phyloP scores from a whole-genome alignment of 345 rosid genomes.

The Balakata baccata region DNA sequence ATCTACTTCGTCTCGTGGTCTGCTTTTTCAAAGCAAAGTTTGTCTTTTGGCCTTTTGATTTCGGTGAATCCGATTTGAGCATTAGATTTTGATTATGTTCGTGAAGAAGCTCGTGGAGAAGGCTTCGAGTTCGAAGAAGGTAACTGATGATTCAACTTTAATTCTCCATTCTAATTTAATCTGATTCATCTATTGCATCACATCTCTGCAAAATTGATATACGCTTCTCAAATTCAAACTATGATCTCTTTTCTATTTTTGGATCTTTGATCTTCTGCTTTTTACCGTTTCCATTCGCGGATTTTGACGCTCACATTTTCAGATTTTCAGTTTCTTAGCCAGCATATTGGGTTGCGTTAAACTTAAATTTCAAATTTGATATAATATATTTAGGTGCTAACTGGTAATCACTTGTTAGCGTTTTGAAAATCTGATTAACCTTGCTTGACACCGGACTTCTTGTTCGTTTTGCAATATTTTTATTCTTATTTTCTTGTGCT shows the following conservation, averaged over 20 bases:
- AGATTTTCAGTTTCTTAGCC: not conserved
- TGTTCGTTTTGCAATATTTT: too few relatives aligned
- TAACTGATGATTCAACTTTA: slow-evolving; percentile 6
- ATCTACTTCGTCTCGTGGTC: slow-evolving; percentile 19
- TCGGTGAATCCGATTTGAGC: slow-evolving; percentile 5
- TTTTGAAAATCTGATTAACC: too few relatives aligned
- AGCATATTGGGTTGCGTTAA: not conserved
- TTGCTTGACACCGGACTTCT: too few relatives aligned
- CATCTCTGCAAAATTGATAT: not conserved
- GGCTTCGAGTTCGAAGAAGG: slow-evolving; percentile 50
- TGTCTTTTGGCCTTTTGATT: not conserved
- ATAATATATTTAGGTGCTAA: not conserved
- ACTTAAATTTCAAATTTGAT: not conserved
- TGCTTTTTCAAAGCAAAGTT: slow-evolving; percentile 26
- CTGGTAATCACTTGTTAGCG: not conserved
- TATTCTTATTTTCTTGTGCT: too few relatives aligned
- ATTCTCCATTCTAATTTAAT: not conserved
- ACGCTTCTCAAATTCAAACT: not conserved
- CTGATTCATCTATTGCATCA: not conserved
- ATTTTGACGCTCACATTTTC: not conserved
- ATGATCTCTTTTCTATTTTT: not conserved
- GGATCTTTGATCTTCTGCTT: not conserved
- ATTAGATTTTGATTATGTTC: slow-evolving; percentile 34
- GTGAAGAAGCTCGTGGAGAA: slow-evolving; percentile 65
- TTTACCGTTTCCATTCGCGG: not conserved